Conservation (phyloP, 495 filamentous ascomycete genomes). For the Aeminium ludgeri region DNA sequence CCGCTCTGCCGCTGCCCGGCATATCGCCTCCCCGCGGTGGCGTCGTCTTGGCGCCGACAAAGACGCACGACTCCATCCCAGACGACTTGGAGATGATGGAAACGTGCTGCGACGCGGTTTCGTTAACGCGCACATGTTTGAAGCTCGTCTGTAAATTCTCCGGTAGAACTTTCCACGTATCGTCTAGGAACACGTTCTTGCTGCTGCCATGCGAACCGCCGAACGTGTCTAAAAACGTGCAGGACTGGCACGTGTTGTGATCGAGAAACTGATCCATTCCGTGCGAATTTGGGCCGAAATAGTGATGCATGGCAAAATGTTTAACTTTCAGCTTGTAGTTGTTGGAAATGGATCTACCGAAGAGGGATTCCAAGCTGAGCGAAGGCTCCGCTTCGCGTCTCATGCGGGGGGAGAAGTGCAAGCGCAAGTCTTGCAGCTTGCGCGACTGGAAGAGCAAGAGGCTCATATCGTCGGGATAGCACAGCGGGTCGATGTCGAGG, state of each 20-base stretch:
- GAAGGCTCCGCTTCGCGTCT: constrained; percentile 39
- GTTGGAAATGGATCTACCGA: constrained; percentile 34
- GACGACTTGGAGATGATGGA: constrained; percentile 9
- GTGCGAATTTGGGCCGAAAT: constrained; percentile 37
- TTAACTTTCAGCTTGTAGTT: constrained; percentile 31
- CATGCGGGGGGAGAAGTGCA: constrained; percentile 50
- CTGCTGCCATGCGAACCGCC: constrained; percentile 26
- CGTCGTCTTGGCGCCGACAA: constrained; percentile 9
- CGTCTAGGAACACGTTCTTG: constrained; percentile 39
- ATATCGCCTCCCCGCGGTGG: not conserved
- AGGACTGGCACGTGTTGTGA: constrained; percentile 28
- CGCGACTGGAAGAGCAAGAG: constrained; percentile 35
- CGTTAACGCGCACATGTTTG: constrained; percentile 13
- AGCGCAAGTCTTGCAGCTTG: constrained; percentile 35
- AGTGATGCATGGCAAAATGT: constrained; percentile 37
- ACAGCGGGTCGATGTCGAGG: constrained; percentile 45
- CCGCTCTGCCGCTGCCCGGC: no score
- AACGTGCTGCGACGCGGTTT: constrained; percentile 10
- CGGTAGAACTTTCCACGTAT: constrained; percentile 29
- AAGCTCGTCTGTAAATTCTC: constrained; percentile 28
- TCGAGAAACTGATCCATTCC: constrained; percentile 30
- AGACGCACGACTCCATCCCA: constrained; percentile 20
- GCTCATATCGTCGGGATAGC: constrained; percentile 48
- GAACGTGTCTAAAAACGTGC: constrained; percentile 34
- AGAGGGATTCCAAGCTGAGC: constrained; percentile 36